Evolutionary conservation across 441 rosid genomes (phyloP).

Genomic region (Breynia disticha): DNA sequence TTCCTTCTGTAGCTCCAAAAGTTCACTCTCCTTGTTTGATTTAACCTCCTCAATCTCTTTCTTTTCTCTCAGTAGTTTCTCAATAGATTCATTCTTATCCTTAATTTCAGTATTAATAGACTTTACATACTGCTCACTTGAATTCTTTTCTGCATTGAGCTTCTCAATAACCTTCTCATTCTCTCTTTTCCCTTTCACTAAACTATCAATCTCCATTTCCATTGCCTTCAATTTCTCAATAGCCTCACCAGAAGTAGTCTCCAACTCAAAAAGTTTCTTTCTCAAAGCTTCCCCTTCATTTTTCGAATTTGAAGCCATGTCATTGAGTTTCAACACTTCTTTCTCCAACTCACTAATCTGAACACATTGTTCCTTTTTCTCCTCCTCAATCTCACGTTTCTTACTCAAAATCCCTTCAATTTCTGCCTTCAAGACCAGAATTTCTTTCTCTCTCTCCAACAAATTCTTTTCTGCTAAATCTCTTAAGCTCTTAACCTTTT

Average conservation of each 20-base stretch:
- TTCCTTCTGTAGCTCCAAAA: constrained; percentile 27
- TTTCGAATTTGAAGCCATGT: constrained; percentile 16
- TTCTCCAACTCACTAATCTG: constrained; percentile 35
- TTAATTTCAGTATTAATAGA: constrained; percentile 18
- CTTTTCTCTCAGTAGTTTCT: constrained; percentile 30
- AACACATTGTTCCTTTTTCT: constrained; percentile 20
- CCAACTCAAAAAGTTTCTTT: constrained; percentile 29
- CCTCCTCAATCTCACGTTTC: constrained; percentile 32
- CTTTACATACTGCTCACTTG: constrained; percentile 10
- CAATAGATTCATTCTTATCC: constrained; percentile 24
- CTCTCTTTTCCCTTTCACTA: constrained; percentile 23
- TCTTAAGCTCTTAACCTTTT: constrained; percentile 8
- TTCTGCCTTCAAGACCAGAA: constrained; percentile 21
- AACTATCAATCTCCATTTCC: constrained; percentile 21
- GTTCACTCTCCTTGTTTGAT: constrained; percentile 28
- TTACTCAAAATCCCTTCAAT: constrained; percentile 22
- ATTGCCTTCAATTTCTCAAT: constrained; percentile 19
- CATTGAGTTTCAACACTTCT: constrained; percentile 21
- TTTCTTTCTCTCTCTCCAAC: constrained; percentile 19
- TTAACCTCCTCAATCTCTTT: constrained; percentile 36
- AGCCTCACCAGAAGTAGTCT: constrained; percentile 23
- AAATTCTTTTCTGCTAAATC: constrained; percentile 21
- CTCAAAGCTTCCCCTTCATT: constrained; percentile 29
- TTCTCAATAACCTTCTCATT: constrained; percentile 20
- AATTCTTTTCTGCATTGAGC: constrained; percentile 22